Evolutionary conservation across 2,329 filamentous ascomycete genomes (phyloP).

Genomic region (Cryphonectria parasitica): DNA sequence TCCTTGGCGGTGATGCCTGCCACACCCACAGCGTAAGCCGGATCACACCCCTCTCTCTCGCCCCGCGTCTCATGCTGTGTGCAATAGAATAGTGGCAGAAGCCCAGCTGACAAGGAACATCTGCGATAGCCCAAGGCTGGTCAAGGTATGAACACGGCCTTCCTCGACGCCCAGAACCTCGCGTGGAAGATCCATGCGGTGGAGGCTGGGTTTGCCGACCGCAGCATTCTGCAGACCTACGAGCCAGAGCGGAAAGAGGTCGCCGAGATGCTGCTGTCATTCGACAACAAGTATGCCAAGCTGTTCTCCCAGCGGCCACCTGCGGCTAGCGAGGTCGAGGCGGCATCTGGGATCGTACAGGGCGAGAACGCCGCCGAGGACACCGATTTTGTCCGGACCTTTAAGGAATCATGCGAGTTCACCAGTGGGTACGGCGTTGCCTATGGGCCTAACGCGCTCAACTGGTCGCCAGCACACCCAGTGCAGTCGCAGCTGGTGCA

Average conservation of each 20-base stretch:
- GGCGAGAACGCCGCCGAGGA: constrained; percentile 47
- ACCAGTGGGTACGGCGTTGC: constrained; percentile 90
- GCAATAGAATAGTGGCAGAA: neutral
- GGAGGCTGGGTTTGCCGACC: constrained; percentile 77
- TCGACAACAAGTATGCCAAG: constrained; percentile 88
- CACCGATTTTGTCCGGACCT: constrained; percentile 84
- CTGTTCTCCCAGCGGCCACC: constrained; percentile 82
- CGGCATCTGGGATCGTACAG: constrained; percentile 53
- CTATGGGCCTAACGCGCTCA: constrained; percentile 80
- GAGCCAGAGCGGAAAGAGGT: constrained; percentile 83
- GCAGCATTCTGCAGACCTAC: constrained; percentile 79
- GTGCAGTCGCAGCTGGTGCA: constrained; percentile 73
- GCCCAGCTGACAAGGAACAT: neutral
- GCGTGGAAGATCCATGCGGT: constrained; percentile 97
- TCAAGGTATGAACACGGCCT: constrained; percentile 81
- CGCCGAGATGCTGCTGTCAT: constrained; percentile 81
- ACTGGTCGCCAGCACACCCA: constrained; percentile 77
- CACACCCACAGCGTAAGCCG: constrained; percentile 72
- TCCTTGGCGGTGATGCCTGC: constrained; percentile 77
- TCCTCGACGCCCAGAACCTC: constrained; percentile 82
- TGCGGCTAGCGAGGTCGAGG: constrained; percentile 71
- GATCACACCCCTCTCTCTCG: neutral
- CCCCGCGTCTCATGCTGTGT: neutral
- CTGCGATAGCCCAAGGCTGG: constrained; percentile 69
- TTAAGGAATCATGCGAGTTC: constrained; percentile 91